Conservation (phyloP, 306 rosid genomes). For the Rosa rugosa region DNA sequence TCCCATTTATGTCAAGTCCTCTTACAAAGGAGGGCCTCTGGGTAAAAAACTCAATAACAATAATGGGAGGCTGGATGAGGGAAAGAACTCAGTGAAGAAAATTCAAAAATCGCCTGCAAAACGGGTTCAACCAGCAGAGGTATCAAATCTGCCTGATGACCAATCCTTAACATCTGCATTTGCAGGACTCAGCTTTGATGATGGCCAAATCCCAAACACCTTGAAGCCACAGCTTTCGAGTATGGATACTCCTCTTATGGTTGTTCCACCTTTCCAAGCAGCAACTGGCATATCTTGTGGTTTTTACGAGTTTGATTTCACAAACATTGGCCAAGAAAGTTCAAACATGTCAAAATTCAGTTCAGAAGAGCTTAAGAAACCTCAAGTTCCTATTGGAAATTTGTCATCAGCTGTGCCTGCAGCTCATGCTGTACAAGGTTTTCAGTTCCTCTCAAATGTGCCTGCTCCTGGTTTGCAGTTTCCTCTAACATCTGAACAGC, state of each 20-base stretch:
- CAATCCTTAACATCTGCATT: conserved; percentile 45
- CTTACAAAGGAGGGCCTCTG: conserved; percentile 31
- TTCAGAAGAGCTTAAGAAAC: conserved; percentile 34
- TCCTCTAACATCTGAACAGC: conserved; percentile 44
- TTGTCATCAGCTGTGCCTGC: conserved; percentile 28
- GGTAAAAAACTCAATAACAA: conserved; percentile 23
- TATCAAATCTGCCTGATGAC: conserved; percentile 28
- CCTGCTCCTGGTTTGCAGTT: conserved; percentile 37
- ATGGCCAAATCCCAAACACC: conserved; percentile 23
- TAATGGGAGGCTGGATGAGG: conserved; percentile 34
- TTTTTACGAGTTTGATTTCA: conserved; percentile 25
- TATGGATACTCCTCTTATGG: conserved; percentile 27
- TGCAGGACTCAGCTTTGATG: conserved; percentile 33
- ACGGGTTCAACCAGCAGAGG: conserved; percentile 31
- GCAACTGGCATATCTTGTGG: conserved; percentile 27
- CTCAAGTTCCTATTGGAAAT: conserved; percentile 17
- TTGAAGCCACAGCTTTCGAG: conserved; percentile 16
- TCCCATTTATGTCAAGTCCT: conserved; percentile 19
- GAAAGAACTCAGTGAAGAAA: conserved; percentile 33
- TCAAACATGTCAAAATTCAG: conserved; percentile 24
- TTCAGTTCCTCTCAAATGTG: conserved; percentile 34
- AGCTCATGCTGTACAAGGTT: conserved; percentile 29
- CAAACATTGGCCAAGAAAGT: conserved; percentile 33
- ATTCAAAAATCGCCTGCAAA: conserved; percentile 24
- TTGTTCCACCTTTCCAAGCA: conserved; percentile 28